A percentile compares a stretch with the other conserved stretches of the same genome.
Conservation (phyloP, 768 basidiomycete genomes). For the Pisolithus marmoratus region DNA sequence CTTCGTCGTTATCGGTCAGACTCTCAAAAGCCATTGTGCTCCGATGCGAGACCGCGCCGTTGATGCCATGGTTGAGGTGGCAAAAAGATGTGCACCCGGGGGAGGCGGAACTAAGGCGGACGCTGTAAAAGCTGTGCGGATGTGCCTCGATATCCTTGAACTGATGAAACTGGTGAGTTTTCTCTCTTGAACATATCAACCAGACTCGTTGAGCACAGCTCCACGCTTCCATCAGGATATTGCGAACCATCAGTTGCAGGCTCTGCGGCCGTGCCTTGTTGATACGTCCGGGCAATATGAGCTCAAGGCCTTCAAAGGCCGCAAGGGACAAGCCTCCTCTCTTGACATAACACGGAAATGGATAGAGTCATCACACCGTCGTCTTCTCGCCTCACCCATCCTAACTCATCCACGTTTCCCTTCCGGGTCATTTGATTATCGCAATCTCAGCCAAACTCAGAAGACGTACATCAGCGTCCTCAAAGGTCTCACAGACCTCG, state of each 20-base stretch:
- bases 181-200: conserved; percentile 9
- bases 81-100: conserved; percentile 51
- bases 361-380: conserved; percentile 51
- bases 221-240: conserved; percentile 62
- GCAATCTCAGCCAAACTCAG: conserved; percentile 35
- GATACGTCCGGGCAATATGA: conserved; percentile 78
- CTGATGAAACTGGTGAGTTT: conserved; percentile 88
- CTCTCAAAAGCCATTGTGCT: conserved; percentile 86
- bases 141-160: conserved; percentile 88
- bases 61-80: conserved; percentile 75
- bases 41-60: conserved; percentile 87
- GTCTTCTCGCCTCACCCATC: conserved; percentile 34
- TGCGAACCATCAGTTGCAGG: conserved; percentile 91
- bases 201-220: conserved; percentile 4
- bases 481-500: conserved; percentile 57
- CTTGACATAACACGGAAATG: conserved; percentile 58
- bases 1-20: conserved; percentile 72
- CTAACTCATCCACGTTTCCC: conserved; percentile 42
- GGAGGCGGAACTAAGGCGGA: conserved; percentile 52
- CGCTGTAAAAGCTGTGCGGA: conserved; percentile 67
- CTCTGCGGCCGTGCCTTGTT: conserved; percentile 85
- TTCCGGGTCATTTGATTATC: conserved; percentile 38
- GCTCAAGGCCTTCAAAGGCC: conserved; percentile 65
- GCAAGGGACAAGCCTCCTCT: conserved; percentile 40
- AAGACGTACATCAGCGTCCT: conserved; percentile 50